Percentiles rank a stretch among this genome's conserved stretches.
phyloP scores from a whole-genome alignment of 768 basidiomycete genomes.

The Tricholoma bakamatsutake region DNA sequence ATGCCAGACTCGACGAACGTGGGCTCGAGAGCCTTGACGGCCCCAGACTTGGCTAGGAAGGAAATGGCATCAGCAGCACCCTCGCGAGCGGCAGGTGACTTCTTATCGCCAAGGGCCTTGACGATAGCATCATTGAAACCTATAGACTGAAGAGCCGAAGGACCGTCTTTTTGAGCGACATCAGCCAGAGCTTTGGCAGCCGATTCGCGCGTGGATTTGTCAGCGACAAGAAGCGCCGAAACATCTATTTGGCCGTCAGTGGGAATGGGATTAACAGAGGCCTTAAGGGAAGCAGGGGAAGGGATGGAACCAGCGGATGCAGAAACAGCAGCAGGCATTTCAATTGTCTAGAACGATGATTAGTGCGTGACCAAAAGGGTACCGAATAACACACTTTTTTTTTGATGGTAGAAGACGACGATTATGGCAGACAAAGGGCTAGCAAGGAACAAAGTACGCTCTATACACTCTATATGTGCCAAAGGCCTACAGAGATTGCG shows the following conservation, averaged over 20 bases:
- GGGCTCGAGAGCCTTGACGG: conserved; percentile 80
- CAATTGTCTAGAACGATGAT: too few relatives aligned
- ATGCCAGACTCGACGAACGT: conserved; percentile 83
- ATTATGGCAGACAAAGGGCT: conserved; percentile 42
- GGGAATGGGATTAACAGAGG: conserved; percentile 34
- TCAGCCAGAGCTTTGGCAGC: conserved; percentile 67
- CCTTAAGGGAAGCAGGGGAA: conserved; percentile 69
- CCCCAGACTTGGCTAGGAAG: conserved; percentile 62
- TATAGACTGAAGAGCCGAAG: conserved; percentile 62
- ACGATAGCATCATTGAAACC: conserved; percentile 68
- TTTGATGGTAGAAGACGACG: conserved; percentile 28
- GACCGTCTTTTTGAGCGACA: conserved; percentile 79
- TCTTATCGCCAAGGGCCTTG: conserved; percentile 93
- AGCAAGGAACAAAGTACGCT: conserved; percentile 60
- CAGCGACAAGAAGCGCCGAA: conserved; percentile 72
- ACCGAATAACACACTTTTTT: conserved; percentile 32
- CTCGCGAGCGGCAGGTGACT: conserved; percentile 87
- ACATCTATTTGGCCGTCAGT: conserved; percentile 64
- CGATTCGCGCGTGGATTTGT: conserved; percentile 75
- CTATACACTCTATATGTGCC: conserved; percentile 63
- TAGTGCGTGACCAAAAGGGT: conserved; percentile 17
- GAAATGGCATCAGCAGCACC: conserved; percentile 73
- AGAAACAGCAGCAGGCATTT: conserved; percentile 74
- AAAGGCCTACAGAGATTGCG: conserved; percentile 28
- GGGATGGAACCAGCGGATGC: conserved; percentile 55